Percentiles rank a stretch among this genome's conserved stretches.
Conservation (phyloP, 306 rosid species). For the Quercus bicolor region DNA sequence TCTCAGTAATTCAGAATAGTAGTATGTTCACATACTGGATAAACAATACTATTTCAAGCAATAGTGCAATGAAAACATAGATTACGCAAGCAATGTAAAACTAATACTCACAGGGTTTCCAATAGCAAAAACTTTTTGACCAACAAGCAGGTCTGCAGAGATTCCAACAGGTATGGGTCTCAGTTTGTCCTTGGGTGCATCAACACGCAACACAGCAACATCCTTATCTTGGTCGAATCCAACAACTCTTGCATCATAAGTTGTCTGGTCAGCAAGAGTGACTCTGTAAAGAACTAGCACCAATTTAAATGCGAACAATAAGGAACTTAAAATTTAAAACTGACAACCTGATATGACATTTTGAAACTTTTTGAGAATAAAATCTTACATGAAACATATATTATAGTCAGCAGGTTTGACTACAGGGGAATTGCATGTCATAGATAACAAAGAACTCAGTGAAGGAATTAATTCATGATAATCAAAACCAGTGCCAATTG, state of each 20-base stretch:
- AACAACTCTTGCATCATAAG: constrained; percentile 83
- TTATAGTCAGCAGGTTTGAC: not conserved
- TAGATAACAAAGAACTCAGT: not conserved
- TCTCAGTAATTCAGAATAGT: not conserved
- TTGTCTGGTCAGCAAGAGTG: constrained; percentile 91
- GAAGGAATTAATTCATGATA: not conserved
- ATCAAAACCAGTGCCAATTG: not conserved
- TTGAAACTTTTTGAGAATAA: constrained; percentile 13
- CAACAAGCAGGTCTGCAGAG: constrained; percentile 95
- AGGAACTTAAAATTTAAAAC: not conserved
- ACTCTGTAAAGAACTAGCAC: constrained; percentile 70
- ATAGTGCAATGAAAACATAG: not conserved
- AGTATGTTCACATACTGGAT: constrained; percentile 1
- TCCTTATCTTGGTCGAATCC: constrained; percentile 99
- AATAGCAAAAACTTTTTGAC: constrained; percentile 95
- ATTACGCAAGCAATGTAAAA: not conserved
- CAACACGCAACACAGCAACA: constrained; percentile 85
- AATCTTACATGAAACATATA: not conserved
- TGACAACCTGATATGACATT: constrained; percentile 2
- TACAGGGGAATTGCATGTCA: not conserved
- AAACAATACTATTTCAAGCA: not conserved
- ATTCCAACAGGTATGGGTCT: constrained; percentile 87
- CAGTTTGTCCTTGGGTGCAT: constrained; percentile 81
- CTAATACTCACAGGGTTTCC: constrained; percentile 83
- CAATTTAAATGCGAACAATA: constrained; percentile 30